A percentile compares a stretch with the other conserved stretches of the same genome.
These are phyloP conservation scores for Colletotrichum liriopes DNA, from an alignment of 2,329 filamentous ascomycete species.

Conservation along the genomic window DNA sequence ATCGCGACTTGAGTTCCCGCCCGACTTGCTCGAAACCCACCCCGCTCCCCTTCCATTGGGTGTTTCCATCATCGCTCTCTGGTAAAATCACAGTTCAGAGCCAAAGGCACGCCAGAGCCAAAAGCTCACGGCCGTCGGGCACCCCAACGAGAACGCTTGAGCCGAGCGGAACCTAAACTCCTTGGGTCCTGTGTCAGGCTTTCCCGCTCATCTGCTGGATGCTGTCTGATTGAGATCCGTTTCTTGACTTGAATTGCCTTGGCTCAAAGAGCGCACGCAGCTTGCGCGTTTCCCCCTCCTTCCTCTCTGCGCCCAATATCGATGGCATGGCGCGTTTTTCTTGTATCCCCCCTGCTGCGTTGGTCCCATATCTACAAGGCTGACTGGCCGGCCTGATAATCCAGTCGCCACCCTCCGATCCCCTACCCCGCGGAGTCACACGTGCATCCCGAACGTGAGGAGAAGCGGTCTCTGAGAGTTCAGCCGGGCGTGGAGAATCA, in stretches of 20 bases:
- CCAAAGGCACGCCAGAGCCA: background rate
- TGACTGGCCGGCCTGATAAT: background rate
- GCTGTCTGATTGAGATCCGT: background rate
- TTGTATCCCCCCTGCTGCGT: background rate
- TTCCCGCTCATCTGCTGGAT: background rate
- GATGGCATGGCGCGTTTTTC: background rate
- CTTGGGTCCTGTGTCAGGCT: too few relatives aligned
- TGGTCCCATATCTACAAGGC: background rate
- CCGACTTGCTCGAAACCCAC: too few relatives aligned
- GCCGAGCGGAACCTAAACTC: constrained; percentile 6
- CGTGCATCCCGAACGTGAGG: constrained; percentile 20
- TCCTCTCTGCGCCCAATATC: background rate
- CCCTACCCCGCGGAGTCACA: background rate
- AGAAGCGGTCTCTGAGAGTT: constrained; percentile 4
- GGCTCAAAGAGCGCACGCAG: background rate
- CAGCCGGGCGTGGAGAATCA: constrained; percentile 7
- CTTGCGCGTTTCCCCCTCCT: background rate
- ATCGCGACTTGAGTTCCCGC: too few relatives aligned
- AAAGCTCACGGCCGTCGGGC: background rate
- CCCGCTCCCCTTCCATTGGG: background rate
- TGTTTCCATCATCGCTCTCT: background rate
- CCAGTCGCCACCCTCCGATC: background rate
- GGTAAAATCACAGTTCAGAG: background rate
- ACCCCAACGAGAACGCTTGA: background rate
- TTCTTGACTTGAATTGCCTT: background rate